Evolutionary conservation across 768 basidiomycete genomes (phyloP).

Genomic region (Tephrocybe sp.): DNA sequence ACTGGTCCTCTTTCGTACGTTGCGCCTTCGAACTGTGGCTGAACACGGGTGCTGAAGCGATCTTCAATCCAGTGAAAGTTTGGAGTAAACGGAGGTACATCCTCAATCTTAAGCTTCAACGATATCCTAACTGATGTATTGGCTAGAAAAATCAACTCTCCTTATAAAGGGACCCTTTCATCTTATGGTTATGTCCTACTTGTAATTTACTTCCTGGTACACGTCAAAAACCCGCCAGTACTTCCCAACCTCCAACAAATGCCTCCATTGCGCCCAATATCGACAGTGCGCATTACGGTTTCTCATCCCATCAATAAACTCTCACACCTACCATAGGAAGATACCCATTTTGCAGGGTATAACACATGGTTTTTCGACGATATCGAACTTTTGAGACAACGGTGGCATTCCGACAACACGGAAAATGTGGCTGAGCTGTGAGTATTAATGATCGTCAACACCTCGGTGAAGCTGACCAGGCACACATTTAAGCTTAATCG

Average conservation of each 20-base stretch:
- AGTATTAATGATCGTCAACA: constrained; percentile 25
- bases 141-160: constrained; percentile 93
- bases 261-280: constrained; percentile 86
- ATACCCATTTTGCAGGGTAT: constrained; percentile 75
- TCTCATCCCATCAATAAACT: constrained; percentile 1
- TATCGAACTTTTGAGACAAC: constrained; percentile 84
- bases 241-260: constrained; percentile 95
- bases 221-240: constrained; percentile 96
- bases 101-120: background rate
- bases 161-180: constrained; percentile 94
- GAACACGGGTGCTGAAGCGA: constrained; percentile 13
- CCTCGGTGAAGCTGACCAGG: constrained; percentile 1
- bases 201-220: constrained; percentile 96
- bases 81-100: constrained; percentile 93
- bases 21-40: constrained; percentile 1
- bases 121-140: constrained; percentile 8
- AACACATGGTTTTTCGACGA: constrained; percentile 99
- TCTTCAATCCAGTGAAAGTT: constrained; percentile 76
- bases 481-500: constrained; percentile 68
- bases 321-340: constrained; percentile 51
- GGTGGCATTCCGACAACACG: constrained; percentile 92
- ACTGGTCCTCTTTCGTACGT: constrained; percentile 94
- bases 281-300: constrained; percentile 47
- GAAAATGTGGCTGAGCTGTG: constrained; percentile 94
- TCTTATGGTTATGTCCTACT: constrained; percentile 98